Evolutionary conservation across 1,284 basidiomycete species (phyloP), one percentile per base, ranked within the genome.

Genomic region (Lentinula novae-zelandiae): DNA sequence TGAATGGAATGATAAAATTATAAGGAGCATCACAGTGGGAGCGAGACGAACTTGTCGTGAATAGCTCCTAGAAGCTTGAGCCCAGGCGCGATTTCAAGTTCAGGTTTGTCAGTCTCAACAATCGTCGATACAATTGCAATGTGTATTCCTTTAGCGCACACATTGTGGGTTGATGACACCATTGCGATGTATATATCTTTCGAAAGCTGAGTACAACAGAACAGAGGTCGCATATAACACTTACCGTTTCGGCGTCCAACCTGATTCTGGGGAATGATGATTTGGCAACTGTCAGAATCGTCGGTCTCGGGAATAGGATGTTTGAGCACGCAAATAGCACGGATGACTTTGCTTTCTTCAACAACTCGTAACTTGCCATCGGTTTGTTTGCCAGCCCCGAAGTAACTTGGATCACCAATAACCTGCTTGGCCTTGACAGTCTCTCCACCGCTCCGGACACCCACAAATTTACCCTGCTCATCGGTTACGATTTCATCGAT

Each of bases 261-360:
- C 78, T 99, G 97, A 76, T 98, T 98, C 79, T 99, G 97, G 36
- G 97, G 97, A 67, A 99, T 97, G 76, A 99, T 96, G 70, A 99
- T 94, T 78, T 99, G 97, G 22, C 90, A 90, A 67, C 91, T 94
- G 79, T 99, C 97, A 57, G 89, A 82, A 71, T 98, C 92, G 51
- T 99, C 96, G 52, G 97, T 99, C 65, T 93, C 95, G 58, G 97
- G 97, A 67, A 99, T 97, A 52, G 96, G 94, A 77, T 99, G 97
- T 79, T 97, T 98, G 73, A 99, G 83, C 75, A 99, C 84, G 80
- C 97, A 99, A 71, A 99, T 99, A 9, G 96, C 96, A 58, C 97
- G 84, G 66, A 99, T 87, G 65, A 99, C 96, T 78, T 94, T 97
- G 70, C 91, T 92, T 64, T 95, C 92, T 77, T 99, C 95, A 39